These are phyloP conservation scores for Starmerella kuoi DNA, from an alignment of 805 yeast genomes.

Conservation along the genomic window DNA sequence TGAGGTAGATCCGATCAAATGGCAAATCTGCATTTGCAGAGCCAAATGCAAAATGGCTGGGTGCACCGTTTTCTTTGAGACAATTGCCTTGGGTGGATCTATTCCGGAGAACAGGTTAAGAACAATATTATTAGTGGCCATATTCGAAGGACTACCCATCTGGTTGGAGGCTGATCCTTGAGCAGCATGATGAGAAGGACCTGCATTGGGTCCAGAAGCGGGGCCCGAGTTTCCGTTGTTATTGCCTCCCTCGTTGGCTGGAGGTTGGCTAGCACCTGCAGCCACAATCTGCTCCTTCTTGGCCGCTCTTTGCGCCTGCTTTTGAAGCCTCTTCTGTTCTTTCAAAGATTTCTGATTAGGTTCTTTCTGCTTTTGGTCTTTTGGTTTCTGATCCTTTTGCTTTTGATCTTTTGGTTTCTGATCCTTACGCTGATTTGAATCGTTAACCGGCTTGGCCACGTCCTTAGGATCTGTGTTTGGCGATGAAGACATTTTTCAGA, in stretches of 20 bases:
- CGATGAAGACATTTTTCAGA: too few relatives aligned
- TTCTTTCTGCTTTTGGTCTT: background rate
- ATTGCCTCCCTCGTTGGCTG: slow-evolving; percentile 21
- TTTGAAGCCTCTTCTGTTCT: slow-evolving; percentile 78
- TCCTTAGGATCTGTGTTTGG: too few relatives aligned
- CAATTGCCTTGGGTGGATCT: slow-evolving; percentile 27
- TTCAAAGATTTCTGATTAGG: slow-evolving; percentile 34
- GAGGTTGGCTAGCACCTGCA: slow-evolving; percentile 24
- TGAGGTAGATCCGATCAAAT: slow-evolving; percentile 79
- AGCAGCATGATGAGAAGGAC: too few relatives aligned
- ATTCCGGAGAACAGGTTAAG: slow-evolving; percentile 35
- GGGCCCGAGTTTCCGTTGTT: too few relatives aligned
- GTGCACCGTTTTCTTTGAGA: slow-evolving; percentile 61
- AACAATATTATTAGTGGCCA: slow-evolving; percentile 1
- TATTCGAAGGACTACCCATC: background rate
- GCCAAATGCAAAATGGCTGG: slow-evolving; percentile 73
- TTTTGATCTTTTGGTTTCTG: background rate
- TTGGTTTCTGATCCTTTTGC: background rate
- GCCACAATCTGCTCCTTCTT: slow-evolving; percentile 51
- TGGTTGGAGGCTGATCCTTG: background rate
- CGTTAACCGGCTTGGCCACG: background rate
- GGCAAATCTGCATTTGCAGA: slow-evolving; percentile 67
- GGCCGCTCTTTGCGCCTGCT: slow-evolving; percentile 87
- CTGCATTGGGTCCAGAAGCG: too few relatives aligned
- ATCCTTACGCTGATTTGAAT: background rate